Evolutionary conservation across 352 stramenopile species (phyloP).

Genomic region (Pythium folliculosum): DNA sequence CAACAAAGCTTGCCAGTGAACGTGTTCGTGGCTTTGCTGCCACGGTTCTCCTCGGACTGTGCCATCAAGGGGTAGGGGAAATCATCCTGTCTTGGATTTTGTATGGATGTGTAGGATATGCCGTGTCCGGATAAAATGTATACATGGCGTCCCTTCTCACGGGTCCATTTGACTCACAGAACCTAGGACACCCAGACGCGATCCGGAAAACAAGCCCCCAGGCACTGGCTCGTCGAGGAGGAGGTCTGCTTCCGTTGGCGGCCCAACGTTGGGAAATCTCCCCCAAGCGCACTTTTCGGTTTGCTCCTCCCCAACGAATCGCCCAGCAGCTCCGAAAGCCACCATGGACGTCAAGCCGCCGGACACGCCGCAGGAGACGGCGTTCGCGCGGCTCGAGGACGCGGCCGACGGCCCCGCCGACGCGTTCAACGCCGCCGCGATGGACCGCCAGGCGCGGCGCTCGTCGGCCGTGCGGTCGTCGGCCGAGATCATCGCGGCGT

Average conservation of each 20-base stretch:
- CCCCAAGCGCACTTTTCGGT: background rate
- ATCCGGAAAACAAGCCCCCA: no score
- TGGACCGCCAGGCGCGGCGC: slow-evolving; percentile 22
- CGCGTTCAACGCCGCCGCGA: slow-evolving; percentile 7
- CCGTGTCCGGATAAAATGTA: slow-evolving; percentile 21
- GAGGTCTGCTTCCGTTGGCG: no score
- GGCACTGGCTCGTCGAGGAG: no score
- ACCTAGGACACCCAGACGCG: no score
- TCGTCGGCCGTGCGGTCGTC: slow-evolving; percentile 48
- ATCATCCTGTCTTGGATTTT: slow-evolving; percentile 1
- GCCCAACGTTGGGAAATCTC: background rate
- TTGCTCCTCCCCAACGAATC: background rate
- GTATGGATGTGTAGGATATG: slow-evolving; percentile 11
- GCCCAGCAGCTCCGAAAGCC: background rate
- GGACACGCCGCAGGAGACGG: slow-evolving; percentile 30
- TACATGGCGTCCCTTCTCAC: slow-evolving; percentile 7
- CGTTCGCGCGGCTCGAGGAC: slow-evolving; percentile 44
- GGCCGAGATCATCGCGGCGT: slow-evolving; percentile 55
- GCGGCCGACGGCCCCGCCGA: slow-evolving; percentile 7
- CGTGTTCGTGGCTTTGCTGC: background rate
- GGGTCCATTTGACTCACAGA: background rate
- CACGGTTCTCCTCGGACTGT: no score
- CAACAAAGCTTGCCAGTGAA: background rate
- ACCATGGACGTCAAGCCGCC: slow-evolving; percentile 33
- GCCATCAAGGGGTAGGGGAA: slow-evolving; percentile 2